Evolutionary conservation across 2,329 filamentous ascomycete species (phyloP).

Genomic region (Harringtonia aguacate): DNA sequence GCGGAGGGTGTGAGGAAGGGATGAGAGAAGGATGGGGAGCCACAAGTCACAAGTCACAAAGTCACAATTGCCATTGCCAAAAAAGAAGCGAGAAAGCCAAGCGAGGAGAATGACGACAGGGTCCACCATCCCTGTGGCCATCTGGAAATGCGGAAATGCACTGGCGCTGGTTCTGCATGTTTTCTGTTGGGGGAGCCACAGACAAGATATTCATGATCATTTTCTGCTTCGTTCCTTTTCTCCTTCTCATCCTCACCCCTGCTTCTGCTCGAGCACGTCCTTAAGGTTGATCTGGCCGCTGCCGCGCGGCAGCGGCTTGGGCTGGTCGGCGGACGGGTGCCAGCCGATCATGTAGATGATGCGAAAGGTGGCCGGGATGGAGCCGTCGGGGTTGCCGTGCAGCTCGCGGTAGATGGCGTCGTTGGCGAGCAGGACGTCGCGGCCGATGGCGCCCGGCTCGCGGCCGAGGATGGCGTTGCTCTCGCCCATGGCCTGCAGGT

Average conservation of each 20-base stretch:
- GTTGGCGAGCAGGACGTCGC: constrained; percentile 77
- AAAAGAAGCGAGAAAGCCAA: not conserved
- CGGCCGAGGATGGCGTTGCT: constrained; percentile 79
- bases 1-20: constrained; percentile 67
- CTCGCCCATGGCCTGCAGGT: constrained; percentile 95
- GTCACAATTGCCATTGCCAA: too few species aligned
- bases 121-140: too few species aligned
- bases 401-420: constrained; percentile 83
- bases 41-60: too few species aligned
- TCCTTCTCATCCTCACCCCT: constrained; percentile 3
- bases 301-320: constrained; percentile 69
- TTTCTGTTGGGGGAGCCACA: not conserved
- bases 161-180: not conserved
- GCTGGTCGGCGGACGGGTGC: constrained; percentile 74
- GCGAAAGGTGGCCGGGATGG: constrained; percentile 81
- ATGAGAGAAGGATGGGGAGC: too few species aligned
- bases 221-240: not conserved
- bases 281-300: constrained; percentile 83
- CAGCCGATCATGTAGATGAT: constrained; percentile 99
- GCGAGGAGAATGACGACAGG: not conserved
- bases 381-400: constrained; percentile 71
- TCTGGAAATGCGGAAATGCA: too few species aligned
- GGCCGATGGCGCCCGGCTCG: constrained; percentile 64
- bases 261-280: constrained; percentile 54
- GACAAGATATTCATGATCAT: not conserved